Evolutionary conservation across 169 alveolate genomes (phyloP).

Genomic region (Cryptosporidium canis): DNA sequence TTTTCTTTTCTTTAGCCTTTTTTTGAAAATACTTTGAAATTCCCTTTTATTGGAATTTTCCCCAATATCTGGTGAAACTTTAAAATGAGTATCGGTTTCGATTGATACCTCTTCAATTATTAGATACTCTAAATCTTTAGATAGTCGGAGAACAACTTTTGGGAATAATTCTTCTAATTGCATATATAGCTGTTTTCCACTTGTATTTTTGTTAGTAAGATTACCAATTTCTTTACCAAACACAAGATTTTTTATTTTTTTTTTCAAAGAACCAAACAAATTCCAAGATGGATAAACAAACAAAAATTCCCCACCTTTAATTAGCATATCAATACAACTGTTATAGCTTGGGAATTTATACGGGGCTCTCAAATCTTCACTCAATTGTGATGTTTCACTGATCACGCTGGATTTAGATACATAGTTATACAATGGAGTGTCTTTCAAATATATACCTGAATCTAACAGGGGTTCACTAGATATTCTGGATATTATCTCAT

Average conservation of each 20-base stretch:
- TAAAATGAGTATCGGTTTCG: not conserved
- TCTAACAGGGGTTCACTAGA: not conserved
- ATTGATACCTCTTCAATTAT: not conserved
- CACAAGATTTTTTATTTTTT: not conserved
- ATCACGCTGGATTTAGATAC: not conserved
- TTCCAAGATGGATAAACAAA: slow-evolving; percentile 35
- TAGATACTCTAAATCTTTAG: slow-evolving; percentile 7
- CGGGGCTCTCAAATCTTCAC: not conserved
- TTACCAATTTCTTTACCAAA: not conserved
- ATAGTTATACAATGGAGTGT: not conserved
- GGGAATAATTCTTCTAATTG: slow-evolving; percentile 36
- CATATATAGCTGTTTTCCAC: not conserved
- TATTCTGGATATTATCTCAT: slow-evolving; percentile 11
- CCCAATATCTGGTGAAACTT: not conserved
- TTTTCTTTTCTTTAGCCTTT: slow-evolving; percentile 1
- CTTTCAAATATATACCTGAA: not conserved
- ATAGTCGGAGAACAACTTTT: slow-evolving; percentile 17
- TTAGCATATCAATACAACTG: slow-evolving; percentile 16
- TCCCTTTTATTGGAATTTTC: not conserved
- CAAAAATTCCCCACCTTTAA: slow-evolving; percentile 51
- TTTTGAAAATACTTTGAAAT: not conserved
- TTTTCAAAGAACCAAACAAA: slow-evolving; percentile 17
- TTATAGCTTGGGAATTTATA: slow-evolving; percentile 11
- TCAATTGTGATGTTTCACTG: not conserved
- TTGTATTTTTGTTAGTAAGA: not conserved